These are phyloP conservation scores for Microglena sp. DNA, from an alignment of 139 green algal genomes.

Conservation along the genomic window DNA sequence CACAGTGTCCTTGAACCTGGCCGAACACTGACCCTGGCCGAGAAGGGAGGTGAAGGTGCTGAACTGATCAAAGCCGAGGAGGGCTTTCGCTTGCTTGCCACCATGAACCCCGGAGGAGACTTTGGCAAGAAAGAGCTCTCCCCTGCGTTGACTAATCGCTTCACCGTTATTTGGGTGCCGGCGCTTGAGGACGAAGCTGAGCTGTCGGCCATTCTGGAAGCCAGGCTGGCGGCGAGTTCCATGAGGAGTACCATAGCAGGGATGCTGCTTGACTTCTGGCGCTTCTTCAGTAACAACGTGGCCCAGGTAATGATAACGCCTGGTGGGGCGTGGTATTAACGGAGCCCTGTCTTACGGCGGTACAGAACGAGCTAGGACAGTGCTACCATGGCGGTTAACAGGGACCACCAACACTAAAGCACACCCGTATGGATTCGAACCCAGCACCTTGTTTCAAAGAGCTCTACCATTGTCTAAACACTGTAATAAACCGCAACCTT, in stretches of 20 bases:
- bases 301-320: too few species aligned
- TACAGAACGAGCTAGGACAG: too few species aligned
- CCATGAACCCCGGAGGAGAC: slow-evolving; percentile 91
- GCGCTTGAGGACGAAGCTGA: slow-evolving; percentile 50
- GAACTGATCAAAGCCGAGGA: slow-evolving; percentile 67
- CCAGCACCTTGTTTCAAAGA: too few species aligned
- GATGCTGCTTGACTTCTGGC: slow-evolving; percentile 75
- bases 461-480: too few species aligned
- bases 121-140: slow-evolving; percentile 98
- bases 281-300: slow-evolving; percentile 41
- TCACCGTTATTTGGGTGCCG: slow-evolving; percentile 69
- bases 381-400: too few species aligned
- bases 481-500: too few species aligned
- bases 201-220: slow-evolving; percentile 61
- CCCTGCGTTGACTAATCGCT: slow-evolving; percentile 84
- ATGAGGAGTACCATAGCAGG: slow-evolving; percentile 15
- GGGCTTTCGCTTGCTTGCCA: slow-evolving; percentile 85
- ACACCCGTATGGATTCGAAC: too few species aligned
- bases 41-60: slow-evolving; percentile 77
- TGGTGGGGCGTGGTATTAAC: too few species aligned
- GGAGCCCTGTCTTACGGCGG: too few species aligned
- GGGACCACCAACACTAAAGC: too few species aligned
- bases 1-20: slow-evolving; percentile 87
- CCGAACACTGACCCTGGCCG: slow-evolving; percentile 81
- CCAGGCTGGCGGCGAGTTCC: slow-evolving; percentile 22